Conservation (phyloP, 768 basidiomycete genomes). For the Clitopilus passeckerianus region DNA sequence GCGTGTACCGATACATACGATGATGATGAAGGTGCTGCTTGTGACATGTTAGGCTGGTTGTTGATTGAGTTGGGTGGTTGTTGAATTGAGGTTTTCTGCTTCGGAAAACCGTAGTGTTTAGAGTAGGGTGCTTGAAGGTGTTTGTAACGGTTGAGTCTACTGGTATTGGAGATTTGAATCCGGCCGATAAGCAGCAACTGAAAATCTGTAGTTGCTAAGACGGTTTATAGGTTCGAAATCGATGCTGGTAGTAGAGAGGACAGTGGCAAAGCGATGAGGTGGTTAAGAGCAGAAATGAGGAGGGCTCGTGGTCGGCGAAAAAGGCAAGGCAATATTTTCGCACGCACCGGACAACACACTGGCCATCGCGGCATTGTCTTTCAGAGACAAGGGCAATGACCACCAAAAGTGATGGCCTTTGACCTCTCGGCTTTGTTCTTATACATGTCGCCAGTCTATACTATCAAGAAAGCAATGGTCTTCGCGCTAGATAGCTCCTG, state of each 20-base stretch:
- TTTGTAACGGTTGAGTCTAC: neutral
- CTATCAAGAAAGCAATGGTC: too few species aligned
- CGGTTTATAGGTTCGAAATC: neutral
- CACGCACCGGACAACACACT: neutral
- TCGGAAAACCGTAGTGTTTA: neutral
- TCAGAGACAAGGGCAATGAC: neutral
- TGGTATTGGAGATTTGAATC: neutral
- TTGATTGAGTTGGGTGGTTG: neutral
- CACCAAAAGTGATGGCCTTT: too few species aligned
- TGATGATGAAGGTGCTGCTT: slow-evolving; percentile 24
- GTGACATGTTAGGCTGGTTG: slow-evolving; percentile 19
- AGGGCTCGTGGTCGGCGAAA: neutral
- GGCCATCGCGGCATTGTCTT: neutral
- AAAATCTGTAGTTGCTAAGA: neutral
- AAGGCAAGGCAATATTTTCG: neutral
- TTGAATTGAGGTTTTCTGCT: neutral
- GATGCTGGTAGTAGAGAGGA: neutral
- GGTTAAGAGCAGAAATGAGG: neutral
- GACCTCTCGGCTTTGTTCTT: too few species aligned
- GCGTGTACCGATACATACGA: slow-evolving; percentile 16
- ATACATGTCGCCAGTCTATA: too few species aligned
- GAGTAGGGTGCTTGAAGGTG: neutral
- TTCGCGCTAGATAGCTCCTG: too few species aligned
- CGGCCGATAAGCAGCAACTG: neutral
- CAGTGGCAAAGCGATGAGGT: neutral